phyloP scores from a whole-genome alignment of 495 filamentous ascomycete species.

The Daldinia concentrica region DNA sequence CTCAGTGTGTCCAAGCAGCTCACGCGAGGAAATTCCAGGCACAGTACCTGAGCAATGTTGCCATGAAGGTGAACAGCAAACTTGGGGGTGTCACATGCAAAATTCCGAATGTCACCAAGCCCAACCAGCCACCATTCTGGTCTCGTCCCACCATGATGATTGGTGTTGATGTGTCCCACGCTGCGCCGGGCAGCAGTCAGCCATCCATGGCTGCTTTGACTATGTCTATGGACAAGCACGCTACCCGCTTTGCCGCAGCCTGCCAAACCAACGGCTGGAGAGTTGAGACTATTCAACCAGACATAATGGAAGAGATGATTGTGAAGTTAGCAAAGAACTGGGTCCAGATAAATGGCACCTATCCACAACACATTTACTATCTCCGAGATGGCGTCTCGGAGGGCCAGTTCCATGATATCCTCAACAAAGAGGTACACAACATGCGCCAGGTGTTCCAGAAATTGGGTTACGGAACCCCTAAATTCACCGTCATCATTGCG shows the following conservation, averaged over 20 bases:
- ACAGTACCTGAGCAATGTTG: constrained; percentile 88
- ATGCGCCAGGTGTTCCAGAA: constrained; percentile 69
- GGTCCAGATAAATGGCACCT: constrained; percentile 60
- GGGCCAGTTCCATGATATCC: constrained; percentile 78
- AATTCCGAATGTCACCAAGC: constrained; percentile 15
- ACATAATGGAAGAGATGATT: constrained; percentile 72
- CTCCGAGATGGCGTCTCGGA: constrained; percentile 95
- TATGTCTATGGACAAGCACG: constrained; percentile 75
- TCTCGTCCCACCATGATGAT: constrained; percentile 73
- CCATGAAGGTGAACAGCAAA: constrained; percentile 96
- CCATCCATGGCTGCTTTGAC: constrained; percentile 87
- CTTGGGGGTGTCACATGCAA: constrained; percentile 79
- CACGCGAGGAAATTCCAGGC: constrained; percentile 69
- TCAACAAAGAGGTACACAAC: constrained; percentile 75
- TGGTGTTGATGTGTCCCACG: constrained; percentile 90
- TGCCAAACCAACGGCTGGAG: constrained; percentile 81
- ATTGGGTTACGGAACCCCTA: constrained; percentile 41
- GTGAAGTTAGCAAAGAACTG: constrained; percentile 69
- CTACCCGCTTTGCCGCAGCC: constrained; percentile 75
- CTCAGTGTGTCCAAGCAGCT: constrained; percentile 71
- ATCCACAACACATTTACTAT: constrained; percentile 81
- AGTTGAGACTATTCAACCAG: constrained; percentile 73
- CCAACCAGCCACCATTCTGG: constrained; percentile 52
- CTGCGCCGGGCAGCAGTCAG: constrained; percentile 65
- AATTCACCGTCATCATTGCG: constrained; percentile 80